Evolutionary conservation across 306 rosid genomes (phyloP), one percentile per base, ranked within the genome.

Genomic region (Arachis hypogaea): DNA sequence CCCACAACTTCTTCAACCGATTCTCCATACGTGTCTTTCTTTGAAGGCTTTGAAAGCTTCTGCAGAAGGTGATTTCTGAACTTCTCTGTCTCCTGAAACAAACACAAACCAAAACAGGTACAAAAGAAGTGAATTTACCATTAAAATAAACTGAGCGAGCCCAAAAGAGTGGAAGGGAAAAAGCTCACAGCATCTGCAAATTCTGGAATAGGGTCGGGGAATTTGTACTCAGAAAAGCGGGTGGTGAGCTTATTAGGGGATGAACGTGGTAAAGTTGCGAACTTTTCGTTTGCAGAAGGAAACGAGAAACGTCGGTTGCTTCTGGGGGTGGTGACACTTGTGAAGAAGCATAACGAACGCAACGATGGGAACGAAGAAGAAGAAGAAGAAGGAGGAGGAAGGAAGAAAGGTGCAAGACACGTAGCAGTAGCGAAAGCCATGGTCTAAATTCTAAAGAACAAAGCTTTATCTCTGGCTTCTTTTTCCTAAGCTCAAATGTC

Each of bases 151-250:
- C 1, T 5, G 4, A 59, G 0, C 33, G 49, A 67, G 66, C 14
- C 59, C 29, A 68, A 42, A 77, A 70, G 76, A 70, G 10, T 4
- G 7, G 51, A 66, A 65, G 40, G 33, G 69, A 73, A 11, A 73
- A 14, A 63, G 83, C 86, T 81, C 50, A 89, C 98, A 0, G 91
- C 78, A 80, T 82, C 84, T 10, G 97, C 97, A 6, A 94, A 94
- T 77, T 87, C 87, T 14, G 97, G 97, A 86, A 94, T 94, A 50
- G 97, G 98, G 83, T 94, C 93, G 11, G 98, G 98, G 68, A 94
- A 91, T 79, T 88, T 89, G 91, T 91, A 91, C 46, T 91, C 98
- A 0, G 93, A 71, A 7, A 91, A 95, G 61, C 70, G 84, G 71
- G 70, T 66, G 57, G 54, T 0, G 49, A 65, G 36, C 50, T 55